These are phyloP conservation scores for Urostyla sp. DNA, from an alignment of 73 alveolate species.

Conservation along the genomic window DNA sequence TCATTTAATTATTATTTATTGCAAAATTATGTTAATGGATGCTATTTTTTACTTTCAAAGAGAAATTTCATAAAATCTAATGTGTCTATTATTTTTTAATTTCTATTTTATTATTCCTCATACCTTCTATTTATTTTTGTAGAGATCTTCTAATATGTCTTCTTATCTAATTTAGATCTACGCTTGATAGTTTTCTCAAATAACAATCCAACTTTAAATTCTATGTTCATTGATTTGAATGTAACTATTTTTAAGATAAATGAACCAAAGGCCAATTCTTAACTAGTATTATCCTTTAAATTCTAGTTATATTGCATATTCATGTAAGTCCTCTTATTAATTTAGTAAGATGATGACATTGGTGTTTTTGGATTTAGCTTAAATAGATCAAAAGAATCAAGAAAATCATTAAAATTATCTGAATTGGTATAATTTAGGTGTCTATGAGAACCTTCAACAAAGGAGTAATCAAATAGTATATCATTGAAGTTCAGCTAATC, in stretches of 20 bases:
- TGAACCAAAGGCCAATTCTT: constrained; percentile 36
- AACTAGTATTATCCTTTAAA: background rate
- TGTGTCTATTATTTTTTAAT: constrained; percentile 17
- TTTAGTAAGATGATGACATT: background rate
- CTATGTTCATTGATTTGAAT: background rate
- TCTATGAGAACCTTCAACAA: constrained; percentile 27
- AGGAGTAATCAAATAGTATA: constrained; percentile 21
- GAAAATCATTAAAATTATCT: background rate
- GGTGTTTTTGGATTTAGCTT: background rate
- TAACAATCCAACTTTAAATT: constrained; percentile 2
- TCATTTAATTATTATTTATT: background rate
- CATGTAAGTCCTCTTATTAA: constrained; percentile 17
- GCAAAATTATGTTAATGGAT: constrained; percentile 15
- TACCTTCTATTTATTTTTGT: constrained; percentile 12
- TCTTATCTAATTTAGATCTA: constrained; percentile 20
- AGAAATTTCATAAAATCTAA: constrained; percentile 26
- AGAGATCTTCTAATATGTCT: constrained; percentile 1
- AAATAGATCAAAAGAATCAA: background rate
- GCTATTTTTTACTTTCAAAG: constrained; percentile 9
- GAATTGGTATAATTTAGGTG: constrained; percentile 5
- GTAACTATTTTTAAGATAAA: constrained; percentile 2
- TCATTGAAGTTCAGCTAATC: constrained; percentile 7
- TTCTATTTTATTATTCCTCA: constrained; percentile 25
- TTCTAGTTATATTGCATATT: constrained; percentile 30
- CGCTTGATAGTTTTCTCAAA: constrained; percentile 47